Evolutionary conservation across 2,329 filamentous ascomycete species (phyloP).

Genomic region (Fonsecaea monophora): DNA sequence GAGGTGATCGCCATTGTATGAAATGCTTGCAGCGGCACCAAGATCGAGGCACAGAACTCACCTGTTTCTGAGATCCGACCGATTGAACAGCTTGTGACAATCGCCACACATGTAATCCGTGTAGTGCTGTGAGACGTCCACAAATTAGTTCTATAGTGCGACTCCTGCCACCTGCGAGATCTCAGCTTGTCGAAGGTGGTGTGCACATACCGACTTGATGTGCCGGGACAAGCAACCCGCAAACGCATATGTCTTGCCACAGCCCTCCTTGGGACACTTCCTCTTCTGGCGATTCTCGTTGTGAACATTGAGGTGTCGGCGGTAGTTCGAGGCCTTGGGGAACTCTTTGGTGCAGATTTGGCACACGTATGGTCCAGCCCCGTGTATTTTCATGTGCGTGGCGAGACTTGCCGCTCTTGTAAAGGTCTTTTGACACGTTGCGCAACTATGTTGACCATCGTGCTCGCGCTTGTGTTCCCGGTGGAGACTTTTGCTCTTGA

Average conservation of each 20-base stretch:
- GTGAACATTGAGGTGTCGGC: slow-evolving; percentile 15
- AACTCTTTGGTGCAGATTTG: slow-evolving; percentile 20
- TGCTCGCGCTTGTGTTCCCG: slow-evolving; percentile 19
- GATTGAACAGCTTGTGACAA: slow-evolving; percentile 19
- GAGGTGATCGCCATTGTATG: background rate
- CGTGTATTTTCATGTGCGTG: slow-evolving; percentile 25
- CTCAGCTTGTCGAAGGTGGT: background rate
- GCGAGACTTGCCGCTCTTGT: slow-evolving; percentile 16
- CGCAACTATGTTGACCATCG: slow-evolving; percentile 17
- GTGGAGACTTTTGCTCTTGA: slow-evolving; percentile 3
- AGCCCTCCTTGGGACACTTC: slow-evolving; percentile 21
- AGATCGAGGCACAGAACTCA: slow-evolving; percentile 8
- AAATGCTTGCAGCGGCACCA: background rate
- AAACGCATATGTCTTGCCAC: slow-evolving; percentile 19
- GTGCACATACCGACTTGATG: slow-evolving; percentile 21
- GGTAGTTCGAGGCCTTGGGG: slow-evolving; percentile 11
- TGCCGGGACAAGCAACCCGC: slow-evolving; percentile 23
- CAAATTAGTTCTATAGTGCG: background rate
- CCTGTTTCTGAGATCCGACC: slow-evolving; percentile 27
- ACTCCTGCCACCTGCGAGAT: background rate
- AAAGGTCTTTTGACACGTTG: slow-evolving; percentile 20
- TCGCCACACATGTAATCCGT: slow-evolving; percentile 11
- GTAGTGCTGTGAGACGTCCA: background rate
- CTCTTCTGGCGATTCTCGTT: slow-evolving; percentile 14
- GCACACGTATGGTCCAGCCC: slow-evolving; percentile 12